Conservation (phyloP, 106 monocot species). For the Allium fistulosum region DNA sequence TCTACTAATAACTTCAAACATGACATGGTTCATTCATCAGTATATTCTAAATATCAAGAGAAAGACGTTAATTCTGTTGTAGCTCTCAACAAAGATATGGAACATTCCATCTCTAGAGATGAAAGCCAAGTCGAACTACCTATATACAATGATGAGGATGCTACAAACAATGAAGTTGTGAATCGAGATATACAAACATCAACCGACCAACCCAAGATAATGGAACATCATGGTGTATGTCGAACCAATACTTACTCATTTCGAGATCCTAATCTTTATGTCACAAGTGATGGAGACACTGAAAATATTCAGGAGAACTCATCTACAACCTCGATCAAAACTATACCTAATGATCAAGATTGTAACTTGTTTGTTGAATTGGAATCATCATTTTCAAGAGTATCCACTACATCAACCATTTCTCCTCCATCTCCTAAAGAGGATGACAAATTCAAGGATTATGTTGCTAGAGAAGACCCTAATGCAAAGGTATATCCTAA, state of each 20-base stretch:
- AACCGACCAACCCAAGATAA: neutral
- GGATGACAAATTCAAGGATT: slow-evolving; percentile 4
- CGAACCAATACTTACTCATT: slow-evolving; percentile 3
- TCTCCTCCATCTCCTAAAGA: slow-evolving; percentile 19
- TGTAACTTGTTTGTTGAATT: slow-evolving; percentile 10
- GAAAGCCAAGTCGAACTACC: neutral
- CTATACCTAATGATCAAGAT: slow-evolving; percentile 6
- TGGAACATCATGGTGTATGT: neutral
- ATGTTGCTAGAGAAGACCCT: neutral
- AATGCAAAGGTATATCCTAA: slow-evolving; percentile 3
- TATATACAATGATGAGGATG: neutral
- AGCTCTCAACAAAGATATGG: neutral
- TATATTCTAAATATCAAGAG: neutral
- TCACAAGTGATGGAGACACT: slow-evolving; percentile 28
- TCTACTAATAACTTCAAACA: neutral
- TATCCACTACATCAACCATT: slow-evolving; percentile 36
- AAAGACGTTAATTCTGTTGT: neutral
- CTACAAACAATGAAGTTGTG: neutral
- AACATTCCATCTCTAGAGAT: slow-evolving; percentile 1
- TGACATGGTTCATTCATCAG: slow-evolving; percentile 4
- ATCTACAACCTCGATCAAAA: slow-evolving; percentile 27
- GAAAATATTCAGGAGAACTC: slow-evolving; percentile 45
- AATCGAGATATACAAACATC: neutral
- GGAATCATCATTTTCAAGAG: slow-evolving; percentile 32
- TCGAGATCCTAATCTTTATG: slow-evolving; percentile 37